Evolutionary conservation across 2,329 filamentous ascomycete genomes (phyloP), one percentile per base, ranked within the genome.

Genomic region (Aureobasidium musti): DNA sequence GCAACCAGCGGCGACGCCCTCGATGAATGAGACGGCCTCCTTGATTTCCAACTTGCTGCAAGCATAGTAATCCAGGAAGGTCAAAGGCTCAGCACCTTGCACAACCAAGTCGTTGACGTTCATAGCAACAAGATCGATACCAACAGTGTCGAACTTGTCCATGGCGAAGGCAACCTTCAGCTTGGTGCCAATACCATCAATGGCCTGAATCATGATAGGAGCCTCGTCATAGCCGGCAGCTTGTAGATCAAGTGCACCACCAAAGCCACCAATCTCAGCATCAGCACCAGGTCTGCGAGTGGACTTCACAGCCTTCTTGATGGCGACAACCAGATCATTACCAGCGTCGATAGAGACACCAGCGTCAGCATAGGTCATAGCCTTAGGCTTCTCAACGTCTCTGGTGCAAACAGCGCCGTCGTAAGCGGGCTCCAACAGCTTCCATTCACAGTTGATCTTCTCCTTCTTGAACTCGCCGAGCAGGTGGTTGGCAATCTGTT

Each of bases 91-190:
- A 14, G 95, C 95, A 65, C 95, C 95, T 81, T 98, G 93, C 10
- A 98, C 95, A 61, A 99, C 89, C 0, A 99, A 84, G 75, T 99
- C 95, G 78, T 99, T 99, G 76, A 98, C 95, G 78, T 97, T 98
- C 94, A 98, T 98, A 71, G 95, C 95, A 4, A 99, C 95, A 41
- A 99, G 86, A 76, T 99, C 95, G 72, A 99, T 92, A 68, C 95
- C 95, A 13, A 99, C 94, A 3, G 93, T 97, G 78, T 94, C 89
- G 79, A 97, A 95, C 80, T 96, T 92, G 72, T 88, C 85, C 81
- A 96, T 91, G 14, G 88, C 86, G 76, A 97, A 94, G 0, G 95
- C 95, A 74, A 99, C 91, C 84, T 96, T 96, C 73, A 98, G 89
- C 82, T 98, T 98, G 57, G 94, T 98, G 68, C 94, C 95, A 43